These are phyloP conservation scores for Gossypium gossypioides DNA, from an alignment of 441 rosid species.

Conservation along the genomic window DNA sequence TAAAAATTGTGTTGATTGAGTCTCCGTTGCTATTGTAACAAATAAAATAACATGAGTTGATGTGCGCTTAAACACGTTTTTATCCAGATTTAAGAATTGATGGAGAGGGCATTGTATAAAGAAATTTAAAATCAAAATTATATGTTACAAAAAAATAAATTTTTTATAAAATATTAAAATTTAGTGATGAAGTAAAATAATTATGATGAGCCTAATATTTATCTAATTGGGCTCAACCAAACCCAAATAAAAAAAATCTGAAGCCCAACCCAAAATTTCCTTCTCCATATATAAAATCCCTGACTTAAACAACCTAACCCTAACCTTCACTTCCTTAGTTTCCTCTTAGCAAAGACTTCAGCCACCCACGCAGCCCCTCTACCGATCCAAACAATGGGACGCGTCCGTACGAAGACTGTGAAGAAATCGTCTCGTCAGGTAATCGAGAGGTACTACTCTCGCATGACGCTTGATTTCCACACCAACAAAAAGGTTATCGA, in stretches of 20 bases:
- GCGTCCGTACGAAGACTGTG: constrained; percentile 49
- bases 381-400: constrained; percentile 24
- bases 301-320: background rate
- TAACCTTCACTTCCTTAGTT: background rate
- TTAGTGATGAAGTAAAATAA: background rate
- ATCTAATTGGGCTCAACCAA: background rate
- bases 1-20: no score
- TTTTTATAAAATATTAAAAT: background rate
- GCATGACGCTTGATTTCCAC: constrained; percentile 42
- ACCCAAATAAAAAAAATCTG: background rate
- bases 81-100: no score
- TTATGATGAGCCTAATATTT: background rate
- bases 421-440: constrained; percentile 45
- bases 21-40: no score
- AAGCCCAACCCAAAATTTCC: background rate
- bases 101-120: no score
- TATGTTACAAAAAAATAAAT: no score
- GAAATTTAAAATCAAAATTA: no score
- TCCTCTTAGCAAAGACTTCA: background rate
- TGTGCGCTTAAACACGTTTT: no score
- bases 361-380: background rate
- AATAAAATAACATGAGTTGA: no score
- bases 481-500: constrained; percentile 42
- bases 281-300: background rate
- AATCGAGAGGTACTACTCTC: constrained; percentile 41